Base-by-base conservation (phyloP, 2,329 filamentous ascomycete species). In the Colletotrichum melonis region DNA sequence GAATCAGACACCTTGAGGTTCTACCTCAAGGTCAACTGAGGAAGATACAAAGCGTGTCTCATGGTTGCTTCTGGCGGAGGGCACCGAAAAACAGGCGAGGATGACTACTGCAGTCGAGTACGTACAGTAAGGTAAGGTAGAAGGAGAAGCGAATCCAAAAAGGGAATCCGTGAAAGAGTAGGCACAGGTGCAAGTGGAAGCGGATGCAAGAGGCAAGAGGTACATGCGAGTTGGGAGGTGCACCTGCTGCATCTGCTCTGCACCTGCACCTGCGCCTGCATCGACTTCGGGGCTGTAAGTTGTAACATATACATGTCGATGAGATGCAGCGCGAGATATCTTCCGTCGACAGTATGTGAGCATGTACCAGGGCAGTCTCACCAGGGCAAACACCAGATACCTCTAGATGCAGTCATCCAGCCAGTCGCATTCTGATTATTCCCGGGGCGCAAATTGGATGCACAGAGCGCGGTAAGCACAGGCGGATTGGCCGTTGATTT, bases 11-110 rank as follows among this genome's bases (percentile, higher is more conserved):
- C 26, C 9, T 54, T 2, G 60, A 12, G 14, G 12, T n/a, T 11
- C 11, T 32, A 19, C 32, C 16, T 28, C 8, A 16, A 46, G 63
- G n/a, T 32, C 30, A 42, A 42, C 14, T 16, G 38, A 42, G 38
- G 38, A 22, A 30, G 19, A 32, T 49, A 71, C 46, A n/a, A 30
- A 35, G 26, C 46, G 56, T 68, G 63, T 57, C 63, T 57, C 63
- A 67, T 71, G 49, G 32, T 46, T 30, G 38, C 32, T 32, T 35
- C 19, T 52, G 46, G 62, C 30, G 32, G 22, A 30, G 22, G 30
- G 24, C 54, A 16, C 26, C 26, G 56, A 59, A 9, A 60, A 22
- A 14, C 56, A 32, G 35, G 32, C 12, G 58, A 22, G 8, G 14
- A 24, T 7, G 16, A 7, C 16, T 42, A 42, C 38, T 42, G 38